These are phyloP conservation scores for Nitzschia sp. DNA, from an alignment of 108 stramenopile species.

Conservation along the genomic window DNA sequence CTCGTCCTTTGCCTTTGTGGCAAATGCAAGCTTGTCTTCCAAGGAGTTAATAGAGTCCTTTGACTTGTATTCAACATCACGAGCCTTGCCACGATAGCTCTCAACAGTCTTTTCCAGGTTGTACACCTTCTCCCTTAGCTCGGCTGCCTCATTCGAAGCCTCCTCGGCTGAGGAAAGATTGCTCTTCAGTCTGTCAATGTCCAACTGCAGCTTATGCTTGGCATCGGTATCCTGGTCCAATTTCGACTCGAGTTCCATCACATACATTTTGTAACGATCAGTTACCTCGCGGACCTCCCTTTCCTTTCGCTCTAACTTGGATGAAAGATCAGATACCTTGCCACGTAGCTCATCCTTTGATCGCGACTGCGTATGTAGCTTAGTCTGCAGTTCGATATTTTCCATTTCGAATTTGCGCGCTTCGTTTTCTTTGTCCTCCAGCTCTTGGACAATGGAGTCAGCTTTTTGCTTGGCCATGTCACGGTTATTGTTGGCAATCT, in stretches of 20 bases:
- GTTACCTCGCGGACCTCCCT: conserved; percentile 41
- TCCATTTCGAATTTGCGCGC: conserved; percentile 35
- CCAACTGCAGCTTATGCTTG: conserved; percentile 34
- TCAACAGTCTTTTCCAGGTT: conserved; percentile 30
- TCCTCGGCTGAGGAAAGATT: conserved; percentile 25
- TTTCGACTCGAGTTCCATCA: conserved; percentile 40
- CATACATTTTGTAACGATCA: conserved; percentile 43
- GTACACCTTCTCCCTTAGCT: conserved; percentile 33
- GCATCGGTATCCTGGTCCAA: conserved; percentile 39
- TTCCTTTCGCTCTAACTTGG: conserved; percentile 47
- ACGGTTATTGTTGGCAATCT: conserved; percentile 30
- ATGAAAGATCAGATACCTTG: conserved; percentile 38
- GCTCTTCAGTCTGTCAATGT: conserved; percentile 36
- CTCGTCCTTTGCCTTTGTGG: conserved; percentile 24
- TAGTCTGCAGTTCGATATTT: conserved; percentile 41
- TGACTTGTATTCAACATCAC: conserved; percentile 27
- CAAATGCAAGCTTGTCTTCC: conserved; percentile 27
- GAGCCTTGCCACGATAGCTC: conserved; percentile 15
- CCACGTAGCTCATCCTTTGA: conserved; percentile 32
- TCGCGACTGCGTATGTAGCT: conserved; percentile 29
- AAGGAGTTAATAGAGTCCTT: conserved; percentile 24
- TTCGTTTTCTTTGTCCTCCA: conserved; percentile 38
- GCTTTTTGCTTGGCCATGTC: conserved; percentile 32
- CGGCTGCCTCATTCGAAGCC: conserved; percentile 29
- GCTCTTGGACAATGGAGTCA: conserved; percentile 31